Evolutionary conservation across 1,139 yeast species (phyloP).

Genomic region (Debaryomyces coudertii): DNA sequence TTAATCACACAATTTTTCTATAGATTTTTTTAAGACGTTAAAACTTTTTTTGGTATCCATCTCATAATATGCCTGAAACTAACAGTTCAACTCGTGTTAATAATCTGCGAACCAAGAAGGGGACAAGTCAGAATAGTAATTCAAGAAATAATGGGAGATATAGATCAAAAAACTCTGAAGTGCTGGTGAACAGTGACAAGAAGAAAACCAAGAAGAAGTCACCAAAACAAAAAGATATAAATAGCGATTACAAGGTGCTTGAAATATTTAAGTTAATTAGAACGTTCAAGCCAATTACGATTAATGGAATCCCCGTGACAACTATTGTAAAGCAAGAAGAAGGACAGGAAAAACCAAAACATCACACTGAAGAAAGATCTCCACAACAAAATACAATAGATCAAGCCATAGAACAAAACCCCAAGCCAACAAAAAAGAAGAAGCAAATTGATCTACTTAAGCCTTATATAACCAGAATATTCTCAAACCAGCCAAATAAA

Average conservation of each 20-base stretch:
- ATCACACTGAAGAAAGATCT: constrained; percentile 13
- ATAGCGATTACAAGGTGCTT: constrained; percentile 17
- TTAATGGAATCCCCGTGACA: constrained; percentile 34
- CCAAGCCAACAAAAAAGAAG: not conserved
- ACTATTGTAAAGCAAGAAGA: constrained; percentile 21
- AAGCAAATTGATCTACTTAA: constrained; percentile 3
- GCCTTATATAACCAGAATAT: constrained; percentile 11
- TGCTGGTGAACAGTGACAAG: not conserved
- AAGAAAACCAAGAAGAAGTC: constrained; percentile 7
- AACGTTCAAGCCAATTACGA: constrained; percentile 33
- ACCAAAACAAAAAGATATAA: not conserved
- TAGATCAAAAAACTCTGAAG: not conserved
- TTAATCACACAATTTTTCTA: not conserved
- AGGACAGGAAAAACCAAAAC: constrained; percentile 15
- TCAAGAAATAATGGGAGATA: constrained; percentile 2
- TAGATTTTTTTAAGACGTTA: not conserved
- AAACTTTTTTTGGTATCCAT: no score
- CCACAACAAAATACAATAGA: constrained; percentile 3
- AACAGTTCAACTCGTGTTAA: constrained; percentile 1
- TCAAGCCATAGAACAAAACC: not conserved
- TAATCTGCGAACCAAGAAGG: not conserved
- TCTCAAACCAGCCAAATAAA: constrained; percentile 21
- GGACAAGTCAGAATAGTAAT: not conserved
- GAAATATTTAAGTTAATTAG: constrained; percentile 34
- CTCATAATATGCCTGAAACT: not conserved